Base-by-base conservation (phyloP, 2,329 filamentous ascomycete species). In the Botrytis cinerea region DNA sequence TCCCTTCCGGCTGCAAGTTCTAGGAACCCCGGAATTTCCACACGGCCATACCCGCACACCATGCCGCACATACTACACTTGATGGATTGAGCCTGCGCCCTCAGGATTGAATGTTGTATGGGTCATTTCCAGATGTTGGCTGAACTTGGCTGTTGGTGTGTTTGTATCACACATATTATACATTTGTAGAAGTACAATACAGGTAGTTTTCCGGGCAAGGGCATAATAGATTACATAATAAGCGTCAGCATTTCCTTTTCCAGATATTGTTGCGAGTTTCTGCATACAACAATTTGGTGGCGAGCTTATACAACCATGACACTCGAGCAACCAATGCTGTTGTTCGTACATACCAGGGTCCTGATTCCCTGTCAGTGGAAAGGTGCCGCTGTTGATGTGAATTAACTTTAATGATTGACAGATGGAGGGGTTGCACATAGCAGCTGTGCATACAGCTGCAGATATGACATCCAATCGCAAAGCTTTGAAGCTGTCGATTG, bases 1-100 rank as follows among this genome's bases (percentile, higher is more conserved):
- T 69, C 40, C 43, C n/a, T 69, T 73, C 71, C 71, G 71, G 71
- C 54, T 73, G 71, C 54, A 69, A 73, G 63, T 73, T 59, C 63
- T 45, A 25, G 32, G 32, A 73, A 73, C 54, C 71, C 71, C 71
- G 63, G 71, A 69, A 69, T 69, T 72, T 48, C 71, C 71, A 73
- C 71, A 73, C 71, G 71, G 71, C 63, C 63, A 57, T 68, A 73
- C 54, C 71, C 71, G 71, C 43, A 72, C 54, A 57, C 48, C 66
- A 69, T 28, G 61, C 35, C 18, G 71, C 35, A 54, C 43, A 57
- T 4, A 57, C n/a, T 28, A 61, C 71, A 46, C 32, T 68, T 45
- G 48, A 48, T 61, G 48, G 46, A 72, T 67, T 46, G 35, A 32
- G 28, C 28, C 51, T 38, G 32, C 28, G 32, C 46, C 61, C 40